A percentile compares a stretch with the other conserved stretches of the same genome.
Evolutionary conservation across 345 rosid species (phyloP).

Genomic region (Bruguiera sexangula): DNA sequence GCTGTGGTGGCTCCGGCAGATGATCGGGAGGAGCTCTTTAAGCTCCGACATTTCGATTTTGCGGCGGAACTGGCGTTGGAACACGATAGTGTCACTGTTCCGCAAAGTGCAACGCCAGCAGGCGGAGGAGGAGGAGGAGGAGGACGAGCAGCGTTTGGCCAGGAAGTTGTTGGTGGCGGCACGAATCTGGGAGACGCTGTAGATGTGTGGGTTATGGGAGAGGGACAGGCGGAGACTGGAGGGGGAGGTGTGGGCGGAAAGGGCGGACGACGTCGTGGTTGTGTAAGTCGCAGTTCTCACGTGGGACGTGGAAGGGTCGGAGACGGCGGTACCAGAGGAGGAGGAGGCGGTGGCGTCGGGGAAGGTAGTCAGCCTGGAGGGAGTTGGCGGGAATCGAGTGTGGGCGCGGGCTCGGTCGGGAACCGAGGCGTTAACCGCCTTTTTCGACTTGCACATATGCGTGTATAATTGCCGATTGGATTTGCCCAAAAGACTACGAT

Average conservation of each 20-base stretch:
- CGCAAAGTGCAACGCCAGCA: constrained; percentile 77
- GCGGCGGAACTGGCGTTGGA: constrained; percentile 70
- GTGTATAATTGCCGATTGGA: neutral
- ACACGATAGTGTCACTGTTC: constrained; percentile 56
- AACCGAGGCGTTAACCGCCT: constrained; percentile 47
- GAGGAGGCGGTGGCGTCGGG: constrained; percentile 3
- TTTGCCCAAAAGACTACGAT: too few relatives aligned
- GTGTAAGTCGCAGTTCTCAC: neutral
- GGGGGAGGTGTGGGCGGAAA: constrained; percentile 41
- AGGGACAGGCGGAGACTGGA: constrained; percentile 62
- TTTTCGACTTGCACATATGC: constrained; percentile 60
- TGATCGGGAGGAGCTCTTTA: constrained; percentile 44
- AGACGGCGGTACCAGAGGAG: constrained; percentile 4
- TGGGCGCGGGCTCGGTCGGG: constrained; percentile 25
- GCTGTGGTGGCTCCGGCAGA: constrained; percentile 69
- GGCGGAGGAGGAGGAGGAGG: constrained; percentile 41
- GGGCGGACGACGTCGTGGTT: constrained; percentile 12
- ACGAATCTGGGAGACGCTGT: constrained; percentile 74
- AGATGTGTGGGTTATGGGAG: constrained; percentile 70
- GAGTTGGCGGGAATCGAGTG: constrained; percentile 7
- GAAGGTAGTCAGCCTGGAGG: neutral
- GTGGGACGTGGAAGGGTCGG: constrained; percentile 9
- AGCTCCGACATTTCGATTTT: constrained; percentile 40
- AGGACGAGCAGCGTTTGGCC: constrained; percentile 50
- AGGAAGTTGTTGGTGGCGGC: constrained; percentile 90